These are phyloP conservation scores for Plenodomus tracheiphilus DNA, from an alignment of 2,329 filamentous ascomycete species.

Conservation along the genomic window DNA sequence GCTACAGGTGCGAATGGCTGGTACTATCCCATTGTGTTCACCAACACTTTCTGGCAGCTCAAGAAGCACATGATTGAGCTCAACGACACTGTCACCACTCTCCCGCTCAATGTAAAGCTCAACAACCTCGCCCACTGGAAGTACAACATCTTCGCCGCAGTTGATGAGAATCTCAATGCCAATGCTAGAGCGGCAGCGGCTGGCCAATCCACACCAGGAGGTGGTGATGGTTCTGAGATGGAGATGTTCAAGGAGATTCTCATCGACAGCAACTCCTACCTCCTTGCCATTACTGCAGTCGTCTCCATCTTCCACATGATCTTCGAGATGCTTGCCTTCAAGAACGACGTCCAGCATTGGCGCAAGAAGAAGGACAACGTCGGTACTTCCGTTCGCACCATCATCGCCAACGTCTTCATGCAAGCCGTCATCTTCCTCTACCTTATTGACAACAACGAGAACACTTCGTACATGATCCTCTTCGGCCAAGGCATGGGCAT, in stretches of 20 bases:
- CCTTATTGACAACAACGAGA: constrained; percentile 94
- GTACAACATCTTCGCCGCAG: constrained; percentile 79
- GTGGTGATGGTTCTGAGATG: constrained; percentile 88
- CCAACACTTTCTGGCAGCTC: constrained; percentile 98
- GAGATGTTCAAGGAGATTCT: constrained; percentile 97
- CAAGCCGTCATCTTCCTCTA: constrained; percentile 95
- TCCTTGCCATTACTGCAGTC: constrained; percentile 80
- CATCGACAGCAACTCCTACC: constrained; percentile 89
- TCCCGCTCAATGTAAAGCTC: constrained; percentile 82
- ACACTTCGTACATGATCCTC: constrained; percentile 98
- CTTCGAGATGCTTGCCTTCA: constrained; percentile 95
- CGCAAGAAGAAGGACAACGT: constrained; percentile 99
- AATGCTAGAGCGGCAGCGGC: constrained; percentile 75
- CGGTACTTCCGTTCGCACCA: constrained; percentile 92
- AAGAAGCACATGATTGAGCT: constrained; percentile 87
- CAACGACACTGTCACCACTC: constrained; percentile 81
- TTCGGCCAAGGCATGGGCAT: constrained; percentile 88
- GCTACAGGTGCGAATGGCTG: constrained; percentile 83
- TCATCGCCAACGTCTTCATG: constrained; percentile 98
- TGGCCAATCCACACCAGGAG: constrained; percentile 71
- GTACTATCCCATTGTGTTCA: constrained; percentile 88
- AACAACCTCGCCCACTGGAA: constrained; percentile 86
- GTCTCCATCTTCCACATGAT: constrained; percentile 91
- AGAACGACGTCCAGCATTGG: constrained; percentile 95
- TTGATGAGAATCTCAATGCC: constrained; percentile 87